Base-by-base conservation (phyloP, 2,329 filamentous ascomycete genomes). In the Rutstroemia sp. region DNA sequence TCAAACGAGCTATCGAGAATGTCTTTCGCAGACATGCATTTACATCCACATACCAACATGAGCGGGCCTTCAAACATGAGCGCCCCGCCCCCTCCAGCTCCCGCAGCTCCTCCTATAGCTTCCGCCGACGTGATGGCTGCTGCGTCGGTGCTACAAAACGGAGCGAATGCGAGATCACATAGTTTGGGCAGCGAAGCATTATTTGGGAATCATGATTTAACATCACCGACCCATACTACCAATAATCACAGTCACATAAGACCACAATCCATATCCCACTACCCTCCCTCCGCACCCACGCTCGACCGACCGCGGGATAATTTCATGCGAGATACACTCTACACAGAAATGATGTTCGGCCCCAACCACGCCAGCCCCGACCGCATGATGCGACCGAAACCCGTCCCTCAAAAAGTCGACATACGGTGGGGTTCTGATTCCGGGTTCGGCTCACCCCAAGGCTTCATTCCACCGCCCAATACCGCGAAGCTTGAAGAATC, bases 351-450 rank as follows among this genome's bases (percentile, higher is more conserved):
- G 62, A 54, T 66, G 27, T 69, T 68, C 51, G 65, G 64, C 38
- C 48, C 54, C 3, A 51, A 51, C 9, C 56, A 58, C 19, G 39
- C 42, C 8, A 46, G 45, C 7, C 34, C 61, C 2, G 42, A 45
- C 7, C 16, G 52, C 0, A 44, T 47, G 19, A 50, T 58, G 49
- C 57, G 57, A 21, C 62, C 60, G 3, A 57, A 60, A 59, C 52
- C 51, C 4, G 50, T 57, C 10, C 58, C 51, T 42, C 61, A 61
- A 19, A 75, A 79, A 52, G 60, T 60, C 12, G 67, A 68, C 40
- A 74, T 87, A 46, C 79, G 81, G 59, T 89, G 83, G 80, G 86
- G 86, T 9, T 86, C 86, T 0, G 86, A 89, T 68, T 69, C 77
- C n/a, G 81, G 75, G 57, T 89, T 89, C 67, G 77, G 73, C 59